Base-by-base conservation (phyloP, 495 filamentous ascomycete species). In the Aspergillus olivimuriae region DNA sequence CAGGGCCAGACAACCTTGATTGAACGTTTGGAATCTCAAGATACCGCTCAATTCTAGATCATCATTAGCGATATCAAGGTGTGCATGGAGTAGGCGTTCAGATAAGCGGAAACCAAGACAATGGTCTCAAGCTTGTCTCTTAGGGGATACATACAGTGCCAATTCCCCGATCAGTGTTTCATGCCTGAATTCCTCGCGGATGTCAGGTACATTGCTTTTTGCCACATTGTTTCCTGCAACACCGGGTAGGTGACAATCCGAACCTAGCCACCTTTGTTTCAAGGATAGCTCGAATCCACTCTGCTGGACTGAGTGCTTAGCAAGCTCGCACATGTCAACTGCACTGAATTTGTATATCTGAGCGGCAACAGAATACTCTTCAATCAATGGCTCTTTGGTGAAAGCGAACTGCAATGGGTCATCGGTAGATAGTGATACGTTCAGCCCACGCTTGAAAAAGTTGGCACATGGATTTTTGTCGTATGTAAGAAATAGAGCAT, bases 321-420 rank as follows among this genome's bases (percentile, higher is more conserved):
- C 92, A 24, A 98, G 70, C 66, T 98, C 92, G 57, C 94, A 97
- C 92, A 98, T 98, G 61, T 98, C 92, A 4, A 96, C 91, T 14
- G 89, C 87, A 61, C 82, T 94, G 18, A 98, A 78, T 65, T 96
- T 96, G 68, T 96, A 98, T 36, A 98, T 98, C 65, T 98, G 92
- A 9, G 92, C 92, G 16, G 92, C 92, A 15, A 98, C 92, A 1
- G 89, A 87, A 52, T 98, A 98, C 58, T 98, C 92, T 62, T 98
- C 92, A 52, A 98, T 98, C 34, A 98, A 67, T 18, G 92, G 92
- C 59, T 98, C 92, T 61, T 96, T 97, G 20, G 92, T 98, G 62
- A 95, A 98, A 6, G 92, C 92, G 60, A 98, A 97, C 61, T 98
- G 92, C 7, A 98, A 75, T 8, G 92, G 92, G 66, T 98, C 92